Conservation (phyloP, 1,284 basidiomycete species). For the Rhodotorula glutinis region DNA sequence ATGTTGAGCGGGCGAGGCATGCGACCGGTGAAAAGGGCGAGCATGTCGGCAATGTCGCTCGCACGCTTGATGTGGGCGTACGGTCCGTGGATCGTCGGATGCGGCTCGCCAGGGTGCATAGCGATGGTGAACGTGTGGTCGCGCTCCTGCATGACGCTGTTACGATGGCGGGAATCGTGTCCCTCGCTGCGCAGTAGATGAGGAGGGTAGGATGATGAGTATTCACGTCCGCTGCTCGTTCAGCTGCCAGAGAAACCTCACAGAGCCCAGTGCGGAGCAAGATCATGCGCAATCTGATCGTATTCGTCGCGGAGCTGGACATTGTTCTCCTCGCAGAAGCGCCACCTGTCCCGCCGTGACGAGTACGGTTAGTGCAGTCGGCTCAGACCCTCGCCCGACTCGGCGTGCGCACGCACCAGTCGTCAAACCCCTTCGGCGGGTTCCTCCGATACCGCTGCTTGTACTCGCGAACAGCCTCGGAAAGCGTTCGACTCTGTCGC, state of each 20-base stretch:
- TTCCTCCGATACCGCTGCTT: constrained; percentile 66
- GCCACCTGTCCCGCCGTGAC: no score
- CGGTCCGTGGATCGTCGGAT: constrained; percentile 30
- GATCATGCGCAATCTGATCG: constrained; percentile 44
- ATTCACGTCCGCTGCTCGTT: no score
- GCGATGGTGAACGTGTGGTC: constrained; percentile 44
- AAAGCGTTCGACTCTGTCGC: constrained; percentile 71
- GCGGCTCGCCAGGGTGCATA: constrained; percentile 29
- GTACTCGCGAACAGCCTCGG: constrained; percentile 75
- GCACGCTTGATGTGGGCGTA: constrained; percentile 41
- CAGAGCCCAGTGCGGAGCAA: constrained; percentile 42
- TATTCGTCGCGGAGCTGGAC: constrained; percentile 46
- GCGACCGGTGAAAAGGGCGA: constrained; percentile 46
- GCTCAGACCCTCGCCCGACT: no score
- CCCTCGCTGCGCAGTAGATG: constrained; percentile 17
- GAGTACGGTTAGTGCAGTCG: constrained; percentile 6
- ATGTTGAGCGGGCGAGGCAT: constrained; percentile 48
- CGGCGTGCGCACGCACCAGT: constrained; percentile 43
- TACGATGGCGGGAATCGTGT: constrained; percentile 39
- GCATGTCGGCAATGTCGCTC: constrained; percentile 44
- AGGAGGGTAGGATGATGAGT: no score
- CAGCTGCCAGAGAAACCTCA: no score
- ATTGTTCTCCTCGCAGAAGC: constrained; percentile 42
- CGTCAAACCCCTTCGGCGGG: constrained; percentile 82
- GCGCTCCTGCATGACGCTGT: constrained; percentile 43